Evolutionary conservation across 1,139 yeast genomes (phyloP).

Genomic region (Candida tetrigidarum): DNA sequence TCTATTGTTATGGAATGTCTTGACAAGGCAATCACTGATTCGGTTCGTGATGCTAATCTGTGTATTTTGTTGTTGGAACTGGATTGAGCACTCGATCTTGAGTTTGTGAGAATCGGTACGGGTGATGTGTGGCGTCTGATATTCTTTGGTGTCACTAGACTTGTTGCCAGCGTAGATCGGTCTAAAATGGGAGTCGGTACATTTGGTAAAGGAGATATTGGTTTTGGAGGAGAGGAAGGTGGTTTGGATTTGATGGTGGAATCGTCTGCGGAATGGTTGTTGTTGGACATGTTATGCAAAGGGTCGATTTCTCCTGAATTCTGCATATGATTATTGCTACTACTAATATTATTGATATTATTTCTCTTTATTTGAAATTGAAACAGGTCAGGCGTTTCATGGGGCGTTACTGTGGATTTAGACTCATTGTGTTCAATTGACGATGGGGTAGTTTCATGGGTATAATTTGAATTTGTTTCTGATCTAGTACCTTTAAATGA

Average conservation of each 20-base stretch:
- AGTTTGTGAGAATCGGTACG: slow-evolving; percentile 6
- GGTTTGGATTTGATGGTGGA: slow-evolving; percentile 12
- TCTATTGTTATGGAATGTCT: slow-evolving; percentile 16
- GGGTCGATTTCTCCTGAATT: slow-evolving; percentile 14
- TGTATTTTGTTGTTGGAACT: not conserved
- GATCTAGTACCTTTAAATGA: slow-evolving; percentile 29
- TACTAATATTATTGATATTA: no score
- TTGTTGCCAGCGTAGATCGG: not conserved
- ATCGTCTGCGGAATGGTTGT: slow-evolving; percentile 5
- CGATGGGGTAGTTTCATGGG: slow-evolving; percentile 41
- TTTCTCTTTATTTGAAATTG: slow-evolving; percentile 5
- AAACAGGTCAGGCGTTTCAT: slow-evolving; percentile 6
- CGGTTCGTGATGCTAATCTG: slow-evolving; percentile 13
- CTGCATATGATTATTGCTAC: no score
- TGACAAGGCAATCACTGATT: slow-evolving; percentile 20
- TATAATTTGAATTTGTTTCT: slow-evolving; percentile 19
- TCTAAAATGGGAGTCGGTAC: not conserved
- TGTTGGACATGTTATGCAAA: slow-evolving; percentile 7
- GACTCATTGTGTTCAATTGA: slow-evolving; percentile 25
- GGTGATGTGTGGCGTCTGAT: slow-evolving; percentile 31
- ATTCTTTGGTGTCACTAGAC: slow-evolving; percentile 11
- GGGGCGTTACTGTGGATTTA: slow-evolving; percentile 8
- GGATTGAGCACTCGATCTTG: slow-evolving; percentile 3
- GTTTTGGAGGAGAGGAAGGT: not conserved
- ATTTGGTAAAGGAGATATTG: not conserved